Evolutionary conservation across 306 rosid species (phyloP), one percentile per base, ranked within the genome.

Genomic region (Vigna angularis): DNA sequence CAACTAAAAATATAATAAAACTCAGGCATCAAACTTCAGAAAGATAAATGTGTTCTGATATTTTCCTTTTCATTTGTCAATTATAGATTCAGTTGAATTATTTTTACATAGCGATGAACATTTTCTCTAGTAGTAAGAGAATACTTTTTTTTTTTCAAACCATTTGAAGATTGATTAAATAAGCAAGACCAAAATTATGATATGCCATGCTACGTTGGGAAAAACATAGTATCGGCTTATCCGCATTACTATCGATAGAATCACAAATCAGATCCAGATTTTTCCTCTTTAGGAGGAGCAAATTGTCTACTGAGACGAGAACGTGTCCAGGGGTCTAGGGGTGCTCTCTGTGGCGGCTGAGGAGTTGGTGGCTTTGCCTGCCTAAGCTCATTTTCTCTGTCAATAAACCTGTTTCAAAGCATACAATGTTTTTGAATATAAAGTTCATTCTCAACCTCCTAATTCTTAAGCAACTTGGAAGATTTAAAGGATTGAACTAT

Each of bases 281-380:
- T 92, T 2, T 79, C 88, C 79, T 85, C 97, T 83, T 91, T 92
- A 0, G 90, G 98, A 42, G 97, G 87, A 45, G 98, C 98, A 82
- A 82, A 87, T 86, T 86, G 96, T 88, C 81, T 85, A 75, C 73
- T 80, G 70, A 92, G 98, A 63, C 82, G 87, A 49, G 99, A 93
- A 65, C 88, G 82, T 47, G 94, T 75, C 97, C 97, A 95, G 24
- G 99, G 99, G 84, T 92, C 98, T 58, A 93, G 36, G 58, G 99
- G 88, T 72, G 88, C 85, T 84, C 80, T 87, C 84, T 84, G 90
- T n/a, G 92, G 97, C 62, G 86, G 89, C 78, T 87, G 98, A 66
- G 99, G 90, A 68, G 87, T 78, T 13, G 96, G 91, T 56, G 94
- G 93, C 87, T 93, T 95, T 17, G 99, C 79, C 75, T 93, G 93